phyloP scores from a whole-genome alignment of 2,329 filamentous ascomycete genomes.

The Trichoderma polysporum region DNA sequence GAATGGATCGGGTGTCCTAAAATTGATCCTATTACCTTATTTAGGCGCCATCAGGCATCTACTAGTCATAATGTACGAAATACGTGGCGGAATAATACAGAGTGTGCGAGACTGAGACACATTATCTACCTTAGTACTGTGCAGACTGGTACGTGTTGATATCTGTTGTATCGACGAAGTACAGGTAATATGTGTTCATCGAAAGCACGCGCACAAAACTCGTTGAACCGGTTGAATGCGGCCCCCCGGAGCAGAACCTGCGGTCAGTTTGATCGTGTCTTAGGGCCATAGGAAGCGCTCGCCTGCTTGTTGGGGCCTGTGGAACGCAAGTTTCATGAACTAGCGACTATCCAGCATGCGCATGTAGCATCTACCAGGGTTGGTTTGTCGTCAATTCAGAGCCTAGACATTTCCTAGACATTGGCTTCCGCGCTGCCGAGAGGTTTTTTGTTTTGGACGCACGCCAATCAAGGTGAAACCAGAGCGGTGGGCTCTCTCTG shows the following conservation, averaged over 20 bases:
- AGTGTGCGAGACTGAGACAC: not conserved
- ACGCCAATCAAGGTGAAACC: not conserved
- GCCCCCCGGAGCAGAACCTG: constrained; percentile 1
- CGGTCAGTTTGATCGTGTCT: not conserved
- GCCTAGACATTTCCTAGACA: not conserved
- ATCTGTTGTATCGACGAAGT: not conserved
- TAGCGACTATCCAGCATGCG: not conserved
- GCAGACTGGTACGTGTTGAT: not conserved
- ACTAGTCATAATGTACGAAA: not conserved
- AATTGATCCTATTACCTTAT: not conserved
- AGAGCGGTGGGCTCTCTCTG: not conserved
- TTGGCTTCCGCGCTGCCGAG: not conserved
- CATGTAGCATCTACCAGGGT: not conserved
- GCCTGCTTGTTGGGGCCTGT: not conserved
- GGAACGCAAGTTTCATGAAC: not conserved
- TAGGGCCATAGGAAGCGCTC: not conserved
- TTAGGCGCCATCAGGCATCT: constrained; percentile 9
- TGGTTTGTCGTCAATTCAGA: not conserved
- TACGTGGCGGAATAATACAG: not conserved
- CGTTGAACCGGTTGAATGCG: constrained; percentile 2
- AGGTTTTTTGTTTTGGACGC: too few relatives aligned
- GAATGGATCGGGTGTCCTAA: constrained; percentile 11
- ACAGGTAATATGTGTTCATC: not conserved
- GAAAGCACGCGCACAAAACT: not conserved
- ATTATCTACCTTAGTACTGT: not conserved